Base-by-base conservation (phyloP, 2,329 filamentous ascomycete genomes). In the Epicoccum nigrum region DNA sequence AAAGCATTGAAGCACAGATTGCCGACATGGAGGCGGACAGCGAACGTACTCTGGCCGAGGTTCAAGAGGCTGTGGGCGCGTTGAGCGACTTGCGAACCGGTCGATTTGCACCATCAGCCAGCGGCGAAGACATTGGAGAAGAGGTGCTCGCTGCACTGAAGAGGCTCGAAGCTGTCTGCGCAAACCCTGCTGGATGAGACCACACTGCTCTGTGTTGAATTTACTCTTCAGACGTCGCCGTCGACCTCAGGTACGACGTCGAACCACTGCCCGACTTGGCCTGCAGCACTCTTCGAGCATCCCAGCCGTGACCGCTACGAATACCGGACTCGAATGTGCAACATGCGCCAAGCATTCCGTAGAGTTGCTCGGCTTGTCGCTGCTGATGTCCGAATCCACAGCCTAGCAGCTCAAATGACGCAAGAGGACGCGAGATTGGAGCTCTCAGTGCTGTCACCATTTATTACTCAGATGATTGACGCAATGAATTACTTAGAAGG, bases 61-160 rank as follows among this genome's bases (percentile, higher is more conserved):
- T 94, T 43, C 81, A 81, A 58, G 80, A 84, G 48, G 86, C 82
- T 0, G 82, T 94, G 13, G 87, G 87, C 25, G 84, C 83, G 39
- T 76, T 96, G 69, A 95, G 90, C 71, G 90, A 95, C 72, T 79
- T 96, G 47, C 85, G 89, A 37, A 93, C 94, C 65, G 91, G 92
- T 30, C 86, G 86, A 47, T 82, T 94, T 51, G 72, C 74, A 31
- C 75, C 74, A 19, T 69, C 76, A 19, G 69, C 72, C 17, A 75
- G 73, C 9, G 80, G 83, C 28, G 88, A 89, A 56, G 72, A 79
- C 17, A 74, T 92, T 25, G 79, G 79, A 20, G 80, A 84, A 38
- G 86, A 92, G 59, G 83, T 90, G 23, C 75, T 91, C 15, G 82
- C 86, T 38, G 86, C 86, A 5, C 76, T 94, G 28, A 76, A 79